phyloP scores from a whole-genome alignment of 2,329 filamentous ascomycete genomes.

The Neurospora sp. region DNA sequence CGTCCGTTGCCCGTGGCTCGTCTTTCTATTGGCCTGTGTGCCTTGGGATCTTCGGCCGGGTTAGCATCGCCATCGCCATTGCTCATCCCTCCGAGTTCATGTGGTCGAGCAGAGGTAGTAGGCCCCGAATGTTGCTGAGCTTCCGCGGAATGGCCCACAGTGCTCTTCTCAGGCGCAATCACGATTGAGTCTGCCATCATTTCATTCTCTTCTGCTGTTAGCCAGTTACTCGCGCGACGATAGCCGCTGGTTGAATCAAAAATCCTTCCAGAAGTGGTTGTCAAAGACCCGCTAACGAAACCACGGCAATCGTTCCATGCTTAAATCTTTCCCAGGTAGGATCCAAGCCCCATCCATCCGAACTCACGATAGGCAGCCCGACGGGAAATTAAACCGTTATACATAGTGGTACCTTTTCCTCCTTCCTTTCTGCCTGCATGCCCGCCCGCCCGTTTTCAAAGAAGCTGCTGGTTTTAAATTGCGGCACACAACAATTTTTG shows the following conservation, averaged over 20 bases:
- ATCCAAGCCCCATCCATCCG: not conserved
- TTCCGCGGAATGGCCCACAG: not conserved
- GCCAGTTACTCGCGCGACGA: not conserved
- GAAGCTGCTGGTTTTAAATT: not conserved
- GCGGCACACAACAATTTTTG: not conserved
- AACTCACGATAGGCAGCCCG: not conserved
- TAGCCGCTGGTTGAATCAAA: not conserved
- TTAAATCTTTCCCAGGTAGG: not conserved
- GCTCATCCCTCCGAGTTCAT: not conserved
- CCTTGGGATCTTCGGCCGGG: not conserved
- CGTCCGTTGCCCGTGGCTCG: slow-evolving; percentile 42
- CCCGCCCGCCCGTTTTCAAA: not conserved
- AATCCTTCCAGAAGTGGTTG: not conserved
- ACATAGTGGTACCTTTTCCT: not conserved
- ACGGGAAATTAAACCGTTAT: not conserved
- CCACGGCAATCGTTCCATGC: not conserved
- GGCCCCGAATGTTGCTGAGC: not conserved
- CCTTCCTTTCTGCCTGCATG: not conserved
- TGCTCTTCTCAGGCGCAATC: not conserved
- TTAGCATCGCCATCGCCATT: not conserved
- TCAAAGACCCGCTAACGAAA: not conserved
- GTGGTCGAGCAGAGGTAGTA: not conserved
- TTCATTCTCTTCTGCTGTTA: not conserved
- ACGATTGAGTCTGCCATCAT: not conserved
- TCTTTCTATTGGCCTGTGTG: slow-evolving; percentile 22